Base-by-base conservation (phyloP, 805 yeast genomes). In the Wickerhamomyces sydowiorum region DNA sequence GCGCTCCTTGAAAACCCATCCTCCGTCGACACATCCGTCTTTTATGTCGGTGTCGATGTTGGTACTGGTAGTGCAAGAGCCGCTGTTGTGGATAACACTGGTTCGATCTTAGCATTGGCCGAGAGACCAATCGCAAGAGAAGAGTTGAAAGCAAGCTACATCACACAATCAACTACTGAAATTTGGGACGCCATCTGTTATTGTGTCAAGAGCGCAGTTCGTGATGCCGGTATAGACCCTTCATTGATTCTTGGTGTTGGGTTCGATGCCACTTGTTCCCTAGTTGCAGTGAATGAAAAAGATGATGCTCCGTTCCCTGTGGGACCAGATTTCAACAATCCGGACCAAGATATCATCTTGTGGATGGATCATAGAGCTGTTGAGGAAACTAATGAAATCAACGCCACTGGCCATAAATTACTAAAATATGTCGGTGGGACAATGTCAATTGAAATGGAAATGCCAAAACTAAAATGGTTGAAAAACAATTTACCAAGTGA, bases 351-450 rank as follows among this genome's bases (percentile, higher is more conserved):
- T 63, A 82, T 93, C 54, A 80, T 93, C 40, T 66, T 93, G 48
- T 93, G 99, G 99, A 91, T 93, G 98, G 99, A 93, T 67, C 99
- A 93, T 64, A 76, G 99, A 49, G 97, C 98, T 0, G 81, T 73
- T 14, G 68, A 70, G 7, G 96, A 91, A 60, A 89, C 96, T 13
- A 68, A 78, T 42, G 76, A 69, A 43, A 89, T 93, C 61, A 91
- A 91, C 64, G 77, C 82, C 33, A 84, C 96, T 0, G 74, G 75
- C 28, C 95, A 88, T 57, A 78, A 76, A 56, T 78, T 86, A 44
- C 72, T 93, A 56, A 84, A 86, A 60, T 93, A 87, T 60, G 98
- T 93, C 17, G 99, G 99, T 45, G 98, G 98, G 17, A 82, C 81
- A 54, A 91, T 93, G 97, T 89, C 97, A 39, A 85, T 93, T 56